Percentiles rank a stretch among this genome's conserved stretches.
phyloP scores from a whole-genome alignment of 768 basidiomycete species.

The Mycena capillaripes region DNA sequence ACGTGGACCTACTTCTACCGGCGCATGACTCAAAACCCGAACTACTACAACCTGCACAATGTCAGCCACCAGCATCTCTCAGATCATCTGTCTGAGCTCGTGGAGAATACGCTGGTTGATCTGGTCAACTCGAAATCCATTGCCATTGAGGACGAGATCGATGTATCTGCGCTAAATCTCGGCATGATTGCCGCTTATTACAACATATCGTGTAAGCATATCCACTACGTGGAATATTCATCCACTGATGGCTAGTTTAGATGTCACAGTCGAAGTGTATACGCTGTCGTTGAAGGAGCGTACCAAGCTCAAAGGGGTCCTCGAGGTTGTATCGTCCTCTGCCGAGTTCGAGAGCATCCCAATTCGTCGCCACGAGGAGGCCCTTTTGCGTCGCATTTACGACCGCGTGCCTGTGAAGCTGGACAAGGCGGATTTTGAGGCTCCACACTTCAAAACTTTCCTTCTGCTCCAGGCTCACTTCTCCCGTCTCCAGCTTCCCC shows the following conservation, averaged over 20 bases:
- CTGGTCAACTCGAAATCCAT: conserved; percentile 97
- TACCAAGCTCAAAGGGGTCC: conserved; percentile 95
- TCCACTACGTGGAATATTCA: background rate
- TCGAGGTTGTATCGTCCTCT: conserved; percentile 97
- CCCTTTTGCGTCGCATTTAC: conserved; percentile 88
- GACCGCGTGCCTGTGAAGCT: conserved; percentile 98
- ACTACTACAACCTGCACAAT: conserved; percentile 94
- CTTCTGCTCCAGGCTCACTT: conserved; percentile 97
- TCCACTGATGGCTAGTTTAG: conserved; percentile 51
- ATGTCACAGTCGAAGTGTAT: conserved; percentile 98
- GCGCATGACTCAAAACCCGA: conserved; percentile 97
- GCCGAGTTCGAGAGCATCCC: conserved; percentile 97
- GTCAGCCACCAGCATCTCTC: conserved; percentile 96
- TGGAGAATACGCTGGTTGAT: conserved; percentile 93
- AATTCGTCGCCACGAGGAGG: conserved; percentile 94
- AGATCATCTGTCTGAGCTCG: conserved; percentile 95
- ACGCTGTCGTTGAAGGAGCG: conserved; percentile 94
- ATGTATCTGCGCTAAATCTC: conserved; percentile 90
- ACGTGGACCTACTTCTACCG: conserved; percentile 99
- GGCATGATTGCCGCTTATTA: conserved; percentile 99
- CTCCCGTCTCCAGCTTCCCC: conserved; percentile 90
- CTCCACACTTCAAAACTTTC: conserved; percentile 99
- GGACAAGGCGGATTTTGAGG: conserved; percentile 85
- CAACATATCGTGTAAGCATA: conserved; percentile 86
- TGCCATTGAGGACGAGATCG: conserved; percentile 95